phyloP scores from a whole-genome alignment of 2,329 filamentous ascomycete genomes.

The Apiospora malaysiana region DNA sequence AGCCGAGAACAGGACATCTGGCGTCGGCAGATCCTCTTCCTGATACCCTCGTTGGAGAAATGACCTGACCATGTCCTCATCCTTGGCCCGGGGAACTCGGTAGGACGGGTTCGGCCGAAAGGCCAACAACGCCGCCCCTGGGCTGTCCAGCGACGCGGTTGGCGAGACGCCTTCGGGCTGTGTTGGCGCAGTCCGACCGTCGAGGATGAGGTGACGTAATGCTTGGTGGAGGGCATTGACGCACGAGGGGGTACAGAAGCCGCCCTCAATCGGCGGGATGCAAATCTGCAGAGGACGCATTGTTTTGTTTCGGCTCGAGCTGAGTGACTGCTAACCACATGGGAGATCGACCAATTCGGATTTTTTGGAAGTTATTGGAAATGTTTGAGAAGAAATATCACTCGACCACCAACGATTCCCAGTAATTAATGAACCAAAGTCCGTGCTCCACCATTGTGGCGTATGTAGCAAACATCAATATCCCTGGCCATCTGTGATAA shows the following conservation, averaged over 20 bases:
- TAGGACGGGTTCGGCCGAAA: neutral
- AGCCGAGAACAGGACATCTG: neutral
- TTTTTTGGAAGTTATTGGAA: too few species aligned
- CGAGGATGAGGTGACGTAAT: neutral
- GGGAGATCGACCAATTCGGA: too few species aligned
- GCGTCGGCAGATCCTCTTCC: neutral
- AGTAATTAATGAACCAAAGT: too few species aligned
- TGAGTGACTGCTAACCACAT: too few species aligned
- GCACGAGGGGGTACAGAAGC: neutral
- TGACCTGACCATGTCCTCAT: neutral
- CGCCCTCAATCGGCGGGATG: neutral
- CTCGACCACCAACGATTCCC: too few species aligned
- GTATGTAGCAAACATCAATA: too few species aligned
- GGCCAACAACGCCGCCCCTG: neutral
- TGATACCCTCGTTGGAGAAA: neutral
- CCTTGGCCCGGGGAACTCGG: neutral
- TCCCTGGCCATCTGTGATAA: too few species aligned
- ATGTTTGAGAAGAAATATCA: too few species aligned
- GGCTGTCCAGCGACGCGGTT: neutral
- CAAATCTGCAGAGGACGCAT: neutral
- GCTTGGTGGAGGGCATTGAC: neutral
- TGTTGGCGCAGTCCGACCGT: neutral
- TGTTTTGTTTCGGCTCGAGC: neutral
- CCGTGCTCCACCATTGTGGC: too few species aligned
- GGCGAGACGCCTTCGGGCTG: neutral